Percentiles rank a stretch among this genome's conserved stretches.
Evolutionary conservation across 345 rosid species (phyloP).

Genomic region (Clausena lansium): DNA sequence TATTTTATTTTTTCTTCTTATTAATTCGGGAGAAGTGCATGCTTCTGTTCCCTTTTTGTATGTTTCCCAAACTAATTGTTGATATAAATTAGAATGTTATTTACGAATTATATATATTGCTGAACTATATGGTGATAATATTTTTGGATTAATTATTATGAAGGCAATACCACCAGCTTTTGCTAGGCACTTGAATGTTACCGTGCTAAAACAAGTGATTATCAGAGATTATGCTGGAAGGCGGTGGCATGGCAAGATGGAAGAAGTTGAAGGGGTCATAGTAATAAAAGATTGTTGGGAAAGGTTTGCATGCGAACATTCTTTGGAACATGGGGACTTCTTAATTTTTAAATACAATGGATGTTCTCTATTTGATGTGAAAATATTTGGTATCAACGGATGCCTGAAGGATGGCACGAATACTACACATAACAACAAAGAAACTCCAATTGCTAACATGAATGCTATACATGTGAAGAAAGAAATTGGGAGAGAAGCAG

Average conservation of each 20-base stretch:
- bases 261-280: conserved; percentile 5
- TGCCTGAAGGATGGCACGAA: conserved; percentile 9
- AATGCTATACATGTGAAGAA: not conserved
- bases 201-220: not conserved
- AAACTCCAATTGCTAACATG: not conserved
- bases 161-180: conserved; percentile 31
- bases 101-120: not conserved
- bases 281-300: conserved; percentile 31
- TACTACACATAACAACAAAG: not conserved
- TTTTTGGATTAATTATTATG: not conserved
- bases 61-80: not conserved
- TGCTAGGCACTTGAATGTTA: conserved; percentile 2
- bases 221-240: conserved; percentile 15
- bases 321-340: conserved; percentile 21
- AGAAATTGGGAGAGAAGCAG: not conserved
- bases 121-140: not conserved
- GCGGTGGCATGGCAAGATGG: conserved; percentile 24
- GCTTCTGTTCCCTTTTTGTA: too few species aligned
- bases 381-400: conserved; percentile 17
- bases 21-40: too few species aligned
- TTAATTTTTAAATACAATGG: conserved; percentile 22
- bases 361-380: conserved; percentile 16
- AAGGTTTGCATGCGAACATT: conserved; percentile 17
- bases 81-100: not conserved
- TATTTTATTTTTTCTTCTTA: too few species aligned